phyloP scores from a whole-genome alignment of 2,329 filamentous ascomycete genomes.

The Fusarium robinianum region DNA sequence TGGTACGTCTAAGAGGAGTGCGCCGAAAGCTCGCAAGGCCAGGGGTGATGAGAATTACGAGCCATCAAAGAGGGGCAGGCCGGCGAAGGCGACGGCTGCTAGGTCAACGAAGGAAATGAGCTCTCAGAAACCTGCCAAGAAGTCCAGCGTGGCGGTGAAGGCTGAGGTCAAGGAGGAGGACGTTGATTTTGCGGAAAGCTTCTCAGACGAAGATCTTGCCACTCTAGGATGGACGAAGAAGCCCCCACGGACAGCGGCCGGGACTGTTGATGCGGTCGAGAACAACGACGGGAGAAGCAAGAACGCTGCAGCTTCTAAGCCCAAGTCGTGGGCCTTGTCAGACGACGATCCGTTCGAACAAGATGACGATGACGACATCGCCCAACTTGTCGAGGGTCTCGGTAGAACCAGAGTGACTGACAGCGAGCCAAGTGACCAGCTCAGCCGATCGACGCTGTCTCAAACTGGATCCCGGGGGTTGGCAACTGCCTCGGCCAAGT shows the following conservation, averaged over 20 bases:
- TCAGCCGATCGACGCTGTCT: too few relatives aligned
- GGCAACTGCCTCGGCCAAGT: conserved; percentile 46
- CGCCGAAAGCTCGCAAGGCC: conserved; percentile 61
- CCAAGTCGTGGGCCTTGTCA: too few relatives aligned
- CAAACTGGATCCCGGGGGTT: conserved; percentile 68
- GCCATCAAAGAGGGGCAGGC: conserved; percentile 51
- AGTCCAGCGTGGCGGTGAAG: conserved; percentile 54
- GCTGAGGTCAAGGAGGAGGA: conserved; percentile 53
- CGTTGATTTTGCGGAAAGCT: conserved; percentile 56
- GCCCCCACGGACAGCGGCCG: too few relatives aligned
- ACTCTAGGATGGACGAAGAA: conserved; percentile 47
- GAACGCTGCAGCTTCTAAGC: too few relatives aligned
- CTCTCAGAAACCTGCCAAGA: conserved; percentile 57
- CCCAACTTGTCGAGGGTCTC: too few relatives aligned
- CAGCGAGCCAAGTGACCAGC: conserved; percentile 62
- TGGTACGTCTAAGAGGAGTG: conserved; percentile 82
- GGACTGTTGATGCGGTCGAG: conserved; percentile 37
- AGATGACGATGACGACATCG: too few relatives aligned
- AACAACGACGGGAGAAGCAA: conserved; percentile 37
- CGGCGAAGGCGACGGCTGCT: conserved; percentile 50
- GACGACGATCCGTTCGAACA: too few relatives aligned
- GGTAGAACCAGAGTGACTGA: too few relatives aligned
- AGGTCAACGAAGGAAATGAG: conserved; percentile 56
- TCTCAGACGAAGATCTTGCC: conserved; percentile 63
- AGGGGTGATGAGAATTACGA: conserved; percentile 63